These are phyloP conservation scores for Ceratobasidium sp. DNA, from an alignment of 1,284 basidiomycete genomes.

Conservation along the genomic window DNA sequence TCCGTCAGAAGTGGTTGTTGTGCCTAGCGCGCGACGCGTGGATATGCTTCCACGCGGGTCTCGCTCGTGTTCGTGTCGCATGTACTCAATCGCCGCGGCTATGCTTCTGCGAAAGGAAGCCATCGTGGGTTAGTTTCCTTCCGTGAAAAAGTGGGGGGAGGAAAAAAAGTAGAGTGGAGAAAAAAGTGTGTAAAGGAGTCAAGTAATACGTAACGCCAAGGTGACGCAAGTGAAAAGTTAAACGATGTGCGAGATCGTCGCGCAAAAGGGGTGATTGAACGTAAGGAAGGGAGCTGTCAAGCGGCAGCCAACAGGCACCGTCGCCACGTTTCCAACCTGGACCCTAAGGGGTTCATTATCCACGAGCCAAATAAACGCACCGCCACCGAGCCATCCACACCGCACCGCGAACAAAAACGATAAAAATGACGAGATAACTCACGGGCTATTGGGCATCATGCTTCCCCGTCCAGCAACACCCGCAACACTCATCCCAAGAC, in stretches of 20 bases:
- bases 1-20: not conserved
- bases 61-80: constrained; percentile 39
- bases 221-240: not conserved
- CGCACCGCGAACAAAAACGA: not conserved
- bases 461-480: constrained; percentile 3
- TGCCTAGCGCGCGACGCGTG: constrained; percentile 17
- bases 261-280: not conserved
- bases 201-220: not conserved
- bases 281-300: not conserved
- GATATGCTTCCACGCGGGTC: constrained; percentile 27
- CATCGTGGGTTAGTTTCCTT: constrained; percentile 12
- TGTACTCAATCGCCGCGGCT: constrained; percentile 44
- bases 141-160: not conserved
- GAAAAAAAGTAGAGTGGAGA: constrained; percentile 2
- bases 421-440: constrained; percentile 19
- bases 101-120: constrained; percentile 35
- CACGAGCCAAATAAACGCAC: not conserved
- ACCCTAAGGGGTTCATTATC: constrained; percentile 15
- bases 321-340: constrained; percentile 7
- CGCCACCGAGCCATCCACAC: not conserved
- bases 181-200: not conserved
- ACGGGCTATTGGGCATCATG: constrained; percentile 43
- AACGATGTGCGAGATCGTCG: not conserved
- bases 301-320: constrained; percentile 5
- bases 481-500: constrained; percentile 23